Conservation (phyloP, 73 alveolate species). For the Tetrahymena borealis region DNA sequence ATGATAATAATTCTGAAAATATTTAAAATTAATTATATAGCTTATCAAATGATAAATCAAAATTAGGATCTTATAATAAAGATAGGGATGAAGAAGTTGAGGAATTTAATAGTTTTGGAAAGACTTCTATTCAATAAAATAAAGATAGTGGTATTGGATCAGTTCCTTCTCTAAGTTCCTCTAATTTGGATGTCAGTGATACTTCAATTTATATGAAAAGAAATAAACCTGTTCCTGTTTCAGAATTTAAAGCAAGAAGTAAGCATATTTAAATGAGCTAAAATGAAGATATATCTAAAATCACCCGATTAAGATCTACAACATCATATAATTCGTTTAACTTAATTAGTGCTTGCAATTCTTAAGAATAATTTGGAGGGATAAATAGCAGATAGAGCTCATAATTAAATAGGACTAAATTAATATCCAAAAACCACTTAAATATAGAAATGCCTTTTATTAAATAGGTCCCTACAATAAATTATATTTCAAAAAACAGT, state of each 20-base stretch:
- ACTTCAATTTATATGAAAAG: background rate
- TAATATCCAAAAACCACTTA: too few relatives aligned
- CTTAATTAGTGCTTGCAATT: too few relatives aligned
- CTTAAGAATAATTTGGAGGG: too few relatives aligned
- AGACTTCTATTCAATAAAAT: background rate
- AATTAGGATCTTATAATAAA: background rate
- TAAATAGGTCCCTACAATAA: too few relatives aligned
- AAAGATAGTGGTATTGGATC: background rate
- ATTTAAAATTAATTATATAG: background rate
- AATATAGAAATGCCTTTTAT: too few relatives aligned
- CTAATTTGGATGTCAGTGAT: background rate
- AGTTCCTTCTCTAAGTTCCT: background rate
- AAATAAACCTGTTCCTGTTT: background rate
- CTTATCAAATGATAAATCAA: background rate
- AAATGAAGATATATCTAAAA: background rate
- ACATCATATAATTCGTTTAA: background rate
- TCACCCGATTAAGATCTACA: background rate
- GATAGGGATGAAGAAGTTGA: background rate
- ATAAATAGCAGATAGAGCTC: too few relatives aligned
- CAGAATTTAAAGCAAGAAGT: background rate
- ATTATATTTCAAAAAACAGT: too few relatives aligned
- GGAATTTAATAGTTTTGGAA: background rate
- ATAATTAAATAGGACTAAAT: too few relatives aligned
- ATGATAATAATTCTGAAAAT: background rate
- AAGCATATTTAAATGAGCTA: background rate